Conservation (phyloP, 331 rosid genomes). For the Acacia concinna region DNA sequence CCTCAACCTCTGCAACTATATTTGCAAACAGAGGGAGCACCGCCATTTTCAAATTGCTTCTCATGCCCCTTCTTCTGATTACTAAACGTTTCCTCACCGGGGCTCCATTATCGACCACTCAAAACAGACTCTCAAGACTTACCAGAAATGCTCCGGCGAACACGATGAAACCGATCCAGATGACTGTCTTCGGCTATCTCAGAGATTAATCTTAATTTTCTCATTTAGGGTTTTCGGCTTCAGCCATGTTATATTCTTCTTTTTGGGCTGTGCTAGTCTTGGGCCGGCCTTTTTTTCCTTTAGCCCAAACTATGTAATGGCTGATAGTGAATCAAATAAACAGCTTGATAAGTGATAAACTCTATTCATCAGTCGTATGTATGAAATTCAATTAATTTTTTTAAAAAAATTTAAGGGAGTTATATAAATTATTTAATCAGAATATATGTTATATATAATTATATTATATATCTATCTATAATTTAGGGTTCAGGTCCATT, state of each 20-base stretch:
- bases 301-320: too few species aligned
- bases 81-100: constrained; percentile 46
- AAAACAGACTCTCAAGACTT: background rate
- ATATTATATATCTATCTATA: too few species aligned
- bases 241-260: background rate
- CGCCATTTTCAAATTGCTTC: constrained; percentile 9
- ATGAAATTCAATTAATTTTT: too few species aligned
- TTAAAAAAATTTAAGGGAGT: too few species aligned
- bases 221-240: background rate
- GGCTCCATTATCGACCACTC: background rate
- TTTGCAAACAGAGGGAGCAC: constrained; percentile 34
- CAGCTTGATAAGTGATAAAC: too few species aligned
- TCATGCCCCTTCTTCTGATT: constrained; percentile 27
- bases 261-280: constrained; percentile 1
- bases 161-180: background rate
- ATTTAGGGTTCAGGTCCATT: too few species aligned
- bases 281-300: background rate
- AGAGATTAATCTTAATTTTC: too few species aligned
- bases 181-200: background rate
- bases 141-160: background rate
- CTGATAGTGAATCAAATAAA: too few species aligned
- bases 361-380: too few species aligned
- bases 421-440: too few species aligned
- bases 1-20: constrained; percentile 36
- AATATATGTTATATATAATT: too few species aligned